A percentile compares a stretch with the other conserved stretches of the same genome.
Conservation (phyloP, 2,329 filamentous ascomycete species). For the Lachnum nothofagi region DNA sequence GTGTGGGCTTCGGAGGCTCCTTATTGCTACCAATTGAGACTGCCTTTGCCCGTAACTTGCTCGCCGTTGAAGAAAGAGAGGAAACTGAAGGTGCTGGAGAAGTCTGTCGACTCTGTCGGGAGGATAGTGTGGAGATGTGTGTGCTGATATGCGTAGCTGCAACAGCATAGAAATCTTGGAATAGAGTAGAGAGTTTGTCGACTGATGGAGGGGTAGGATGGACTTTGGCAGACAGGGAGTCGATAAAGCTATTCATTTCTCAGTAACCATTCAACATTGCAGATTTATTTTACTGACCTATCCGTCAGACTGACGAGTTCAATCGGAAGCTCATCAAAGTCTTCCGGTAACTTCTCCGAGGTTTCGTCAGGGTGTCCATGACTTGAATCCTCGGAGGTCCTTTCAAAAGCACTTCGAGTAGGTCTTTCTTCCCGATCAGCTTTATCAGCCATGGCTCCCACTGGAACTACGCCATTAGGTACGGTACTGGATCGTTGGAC, state of each 20-base stretch:
- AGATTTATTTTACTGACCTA: conserved; percentile 48
- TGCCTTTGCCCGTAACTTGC: conserved; percentile 52
- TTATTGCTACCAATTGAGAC: conserved; percentile 49
- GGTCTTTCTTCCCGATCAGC: too few species aligned
- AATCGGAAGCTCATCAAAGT: conserved; percentile 85
- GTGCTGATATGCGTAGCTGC: conserved; percentile 79
- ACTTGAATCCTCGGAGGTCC: background rate
- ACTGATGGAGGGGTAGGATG: conserved; percentile 78
- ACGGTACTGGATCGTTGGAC: conserved; percentile 30
- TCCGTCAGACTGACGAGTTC: conserved; percentile 88
- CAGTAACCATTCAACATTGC: conserved; percentile 14
- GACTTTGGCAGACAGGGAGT: conserved; percentile 80
- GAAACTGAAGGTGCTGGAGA: conserved; percentile 52
- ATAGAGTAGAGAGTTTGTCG: conserved; percentile 75
- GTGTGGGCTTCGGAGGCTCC: conserved; percentile 43
- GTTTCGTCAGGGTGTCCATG: conserved; percentile 9
- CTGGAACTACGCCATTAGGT: conserved; percentile 26
- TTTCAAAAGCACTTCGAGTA: too few species aligned
- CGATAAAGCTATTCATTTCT: conserved; percentile 65
- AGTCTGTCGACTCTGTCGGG: conserved; percentile 64
- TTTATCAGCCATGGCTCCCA: conserved; percentile 16
- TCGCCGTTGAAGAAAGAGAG: conserved; percentile 52
- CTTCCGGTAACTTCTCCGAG: conserved; percentile 33
- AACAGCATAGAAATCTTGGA: conserved; percentile 87
- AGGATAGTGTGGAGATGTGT: conserved; percentile 75